Evolutionary conservation across 2,329 filamentous ascomycete species (phyloP).

Genomic region (Paraphoma sp.): DNA sequence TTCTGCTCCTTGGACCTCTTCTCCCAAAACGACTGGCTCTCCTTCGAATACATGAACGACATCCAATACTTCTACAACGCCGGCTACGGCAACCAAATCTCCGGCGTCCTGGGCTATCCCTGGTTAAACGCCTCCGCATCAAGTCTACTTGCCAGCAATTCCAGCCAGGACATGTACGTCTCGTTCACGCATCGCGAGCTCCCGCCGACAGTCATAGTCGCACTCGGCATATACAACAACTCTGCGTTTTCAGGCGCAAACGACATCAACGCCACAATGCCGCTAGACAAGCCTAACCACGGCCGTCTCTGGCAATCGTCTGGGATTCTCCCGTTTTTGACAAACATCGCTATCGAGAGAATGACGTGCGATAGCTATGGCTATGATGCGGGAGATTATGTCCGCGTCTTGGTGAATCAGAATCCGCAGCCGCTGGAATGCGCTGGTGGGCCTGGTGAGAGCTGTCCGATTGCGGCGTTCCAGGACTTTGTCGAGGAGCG

Average conservation of each 20-base stretch:
- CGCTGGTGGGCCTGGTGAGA: conserved; percentile 58
- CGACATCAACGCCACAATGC: conserved; percentile 69
- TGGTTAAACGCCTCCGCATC: conserved; percentile 69
- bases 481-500: conserved; percentile 51
- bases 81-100: conserved; percentile 66
- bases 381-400: conserved; percentile 59
- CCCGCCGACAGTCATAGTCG: conserved; percentile 70
- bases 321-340: conserved; percentile 68
- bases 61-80: conserved; percentile 70
- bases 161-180: conserved; percentile 67
- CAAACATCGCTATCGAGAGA: conserved; percentile 71
- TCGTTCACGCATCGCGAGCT: conserved; percentile 75
- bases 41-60: conserved; percentile 70
- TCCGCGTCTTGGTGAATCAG: conserved; percentile 60
- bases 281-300: conserved; percentile 67
- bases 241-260: conserved; percentile 61
- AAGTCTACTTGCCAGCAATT: conserved; percentile 54
- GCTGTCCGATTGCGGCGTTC: conserved; percentile 56
- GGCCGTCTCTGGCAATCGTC: conserved; percentile 69
- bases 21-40: conserved; percentile 68
- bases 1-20: conserved; percentile 69
- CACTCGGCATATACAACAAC: conserved; percentile 74
- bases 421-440: conserved; percentile 59
- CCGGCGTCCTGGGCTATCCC: conserved; percentile 67
- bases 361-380: conserved; percentile 68